A percentile compares a stretch with the other conserved stretches of the same genome.
phyloP scores from a whole-genome alignment of 2,329 filamentous ascomycete species.

The Orbilia javanica region DNA sequence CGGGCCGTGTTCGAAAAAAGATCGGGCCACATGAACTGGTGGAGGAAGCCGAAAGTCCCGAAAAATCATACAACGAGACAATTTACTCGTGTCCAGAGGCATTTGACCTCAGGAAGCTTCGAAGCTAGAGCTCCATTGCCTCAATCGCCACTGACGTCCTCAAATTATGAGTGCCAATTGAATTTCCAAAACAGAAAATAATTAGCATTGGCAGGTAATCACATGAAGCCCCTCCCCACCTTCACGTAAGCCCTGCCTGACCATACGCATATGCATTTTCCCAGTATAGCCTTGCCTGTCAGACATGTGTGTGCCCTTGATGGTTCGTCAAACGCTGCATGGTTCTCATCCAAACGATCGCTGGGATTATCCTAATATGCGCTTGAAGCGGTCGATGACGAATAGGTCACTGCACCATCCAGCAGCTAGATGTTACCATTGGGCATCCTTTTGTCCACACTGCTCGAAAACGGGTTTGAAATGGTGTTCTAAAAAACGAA shows the following conservation, averaged over 20 bases:
- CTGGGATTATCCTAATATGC: constrained; percentile 43
- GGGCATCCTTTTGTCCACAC: constrained; percentile 1
- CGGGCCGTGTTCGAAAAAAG: constrained; percentile 16
- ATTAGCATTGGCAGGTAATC: constrained; percentile 20
- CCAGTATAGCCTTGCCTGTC: constrained; percentile 24
- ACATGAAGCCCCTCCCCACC: constrained; percentile 41
- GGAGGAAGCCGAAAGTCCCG: constrained; percentile 10
- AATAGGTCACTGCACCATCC: constrained; percentile 16
- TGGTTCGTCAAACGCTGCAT: constrained; percentile 21
- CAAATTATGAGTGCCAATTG: constrained; percentile 1
- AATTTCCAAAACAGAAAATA: not conserved
- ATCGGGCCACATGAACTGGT: constrained; percentile 10
- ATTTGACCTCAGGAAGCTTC: constrained; percentile 16
- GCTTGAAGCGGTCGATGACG: constrained; percentile 39
- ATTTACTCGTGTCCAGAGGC: constrained; percentile 1
- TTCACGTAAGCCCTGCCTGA: constrained; percentile 40
- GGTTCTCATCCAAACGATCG: constrained; percentile 29
- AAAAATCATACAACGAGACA: not conserved
- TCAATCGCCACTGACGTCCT: constrained; percentile 1
- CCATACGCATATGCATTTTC: constrained; percentile 16
- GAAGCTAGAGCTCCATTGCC: not conserved
- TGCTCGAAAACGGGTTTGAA: not conserved
- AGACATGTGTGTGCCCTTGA: constrained; percentile 21
- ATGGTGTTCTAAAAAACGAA: constrained; percentile 10
- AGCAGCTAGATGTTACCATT: constrained; percentile 24